These are phyloP conservation scores for Oxyria digyna DNA, from an alignment of 148 eudicot genomes.

Conservation along the genomic window DNA sequence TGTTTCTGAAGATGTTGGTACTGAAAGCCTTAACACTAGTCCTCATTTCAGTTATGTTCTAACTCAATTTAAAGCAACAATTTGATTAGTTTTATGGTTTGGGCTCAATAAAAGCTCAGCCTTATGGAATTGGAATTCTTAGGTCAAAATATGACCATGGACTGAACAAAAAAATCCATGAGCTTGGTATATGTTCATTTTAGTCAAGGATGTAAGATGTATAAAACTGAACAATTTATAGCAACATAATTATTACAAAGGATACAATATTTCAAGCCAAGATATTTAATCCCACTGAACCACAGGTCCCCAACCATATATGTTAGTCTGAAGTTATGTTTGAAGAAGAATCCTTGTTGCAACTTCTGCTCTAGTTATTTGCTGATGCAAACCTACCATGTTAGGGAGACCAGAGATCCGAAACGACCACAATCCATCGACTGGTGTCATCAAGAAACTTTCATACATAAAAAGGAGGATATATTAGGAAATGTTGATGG, in stretches of 20 bases:
- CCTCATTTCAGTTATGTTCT: too few relatives aligned
- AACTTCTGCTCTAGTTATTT: neutral
- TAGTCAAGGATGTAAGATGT: neutral
- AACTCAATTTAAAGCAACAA: too few relatives aligned
- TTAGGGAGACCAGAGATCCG: neutral
- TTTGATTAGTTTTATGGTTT: too few relatives aligned
- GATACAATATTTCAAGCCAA: neutral
- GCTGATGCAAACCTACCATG: neutral
- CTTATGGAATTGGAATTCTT: too few relatives aligned
- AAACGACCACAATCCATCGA: neutral
- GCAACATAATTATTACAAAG: neutral
- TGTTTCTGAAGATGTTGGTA: too few relatives aligned
- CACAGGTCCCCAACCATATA: neutral
- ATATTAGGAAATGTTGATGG: neutral
- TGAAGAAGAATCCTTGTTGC: neutral
- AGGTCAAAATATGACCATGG: neutral
- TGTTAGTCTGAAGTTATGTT: neutral
- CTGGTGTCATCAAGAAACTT: neutral
- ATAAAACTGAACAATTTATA: neutral
- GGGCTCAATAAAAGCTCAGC: neutral
- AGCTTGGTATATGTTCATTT: neutral
- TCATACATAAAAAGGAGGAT: neutral
- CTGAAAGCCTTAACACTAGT: too few relatives aligned
- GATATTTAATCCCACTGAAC: neutral
- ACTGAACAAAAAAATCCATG: neutral